Conservation (phyloP, 2,329 filamentous ascomycete species). For the Venturiaceae sp. region DNA sequence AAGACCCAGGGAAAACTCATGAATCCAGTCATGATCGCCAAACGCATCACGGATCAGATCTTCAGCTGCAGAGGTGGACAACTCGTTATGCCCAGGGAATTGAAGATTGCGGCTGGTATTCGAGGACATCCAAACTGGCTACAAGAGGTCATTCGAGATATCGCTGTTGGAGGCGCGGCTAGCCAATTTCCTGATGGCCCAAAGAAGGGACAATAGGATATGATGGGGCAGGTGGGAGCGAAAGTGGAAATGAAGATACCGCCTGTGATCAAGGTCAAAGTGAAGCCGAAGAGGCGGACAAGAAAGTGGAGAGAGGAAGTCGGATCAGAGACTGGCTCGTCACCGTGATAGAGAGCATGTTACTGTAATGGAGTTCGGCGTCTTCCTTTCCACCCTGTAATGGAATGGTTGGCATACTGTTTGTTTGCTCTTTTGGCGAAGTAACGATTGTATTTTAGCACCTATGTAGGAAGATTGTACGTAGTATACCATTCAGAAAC, state of each 20-base stretch:
- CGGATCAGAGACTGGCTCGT: neutral
- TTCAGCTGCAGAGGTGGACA: slow-evolving; percentile 40
- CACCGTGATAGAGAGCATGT: neutral
- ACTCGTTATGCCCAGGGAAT: slow-evolving; percentile 32
- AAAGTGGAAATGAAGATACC: neutral
- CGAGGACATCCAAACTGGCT: slow-evolving; percentile 39
- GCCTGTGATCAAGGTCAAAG: neutral
- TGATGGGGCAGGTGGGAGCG: neutral
- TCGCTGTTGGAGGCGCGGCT: slow-evolving; percentile 1
- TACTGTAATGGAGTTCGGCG: neutral
- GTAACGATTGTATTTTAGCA: too few species aligned
- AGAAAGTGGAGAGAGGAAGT: neutral
- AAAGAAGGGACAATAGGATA: neutral
- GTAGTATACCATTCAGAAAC: too few species aligned
- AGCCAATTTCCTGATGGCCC: neutral
- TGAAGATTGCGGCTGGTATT: slow-evolving; percentile 20
- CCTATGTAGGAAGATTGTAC: too few species aligned
- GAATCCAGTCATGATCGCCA: slow-evolving; percentile 31
- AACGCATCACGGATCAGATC: slow-evolving; percentile 41
- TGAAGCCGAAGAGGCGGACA: neutral
- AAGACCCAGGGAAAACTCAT: slow-evolving; percentile 16
- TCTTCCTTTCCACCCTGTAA: neutral
- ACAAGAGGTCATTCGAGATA: slow-evolving; percentile 27
- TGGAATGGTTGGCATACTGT: neutral
- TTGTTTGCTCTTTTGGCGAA: neutral